Evolutionary conservation across 257 asterid genomes (phyloP).

Genomic region (Leonotis leonurus): DNA sequence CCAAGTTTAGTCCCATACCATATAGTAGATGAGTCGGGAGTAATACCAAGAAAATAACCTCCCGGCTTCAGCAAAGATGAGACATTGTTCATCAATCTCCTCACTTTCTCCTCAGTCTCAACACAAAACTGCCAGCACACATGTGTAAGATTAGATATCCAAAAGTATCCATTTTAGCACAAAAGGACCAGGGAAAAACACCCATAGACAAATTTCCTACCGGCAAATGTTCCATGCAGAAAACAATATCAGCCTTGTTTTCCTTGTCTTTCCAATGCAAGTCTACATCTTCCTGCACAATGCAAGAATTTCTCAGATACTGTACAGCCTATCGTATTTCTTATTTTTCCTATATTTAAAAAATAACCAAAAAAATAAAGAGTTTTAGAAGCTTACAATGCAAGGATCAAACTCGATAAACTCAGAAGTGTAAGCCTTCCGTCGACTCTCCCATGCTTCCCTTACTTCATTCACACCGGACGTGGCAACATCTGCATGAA

Average conservation of each 20-base stretch:
- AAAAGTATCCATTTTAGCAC: constrained; percentile 10
- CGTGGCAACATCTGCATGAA: constrained; percentile 53
- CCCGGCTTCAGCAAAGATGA: constrained; percentile 92
- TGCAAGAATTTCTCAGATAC: constrained; percentile 13
- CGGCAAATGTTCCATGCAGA: constrained; percentile 93
- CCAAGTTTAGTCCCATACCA: constrained; percentile 48
- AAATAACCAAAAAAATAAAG: not conserved
- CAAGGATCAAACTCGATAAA: constrained; percentile 86
- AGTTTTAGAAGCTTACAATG: constrained; percentile 45
- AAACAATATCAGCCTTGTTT: constrained; percentile 71
- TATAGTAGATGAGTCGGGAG: constrained; percentile 97
- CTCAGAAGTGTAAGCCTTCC: constrained; percentile 83
- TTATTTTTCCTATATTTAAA: not conserved
- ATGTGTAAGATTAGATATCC: constrained; percentile 1
- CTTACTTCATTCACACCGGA: constrained; percentile 72
- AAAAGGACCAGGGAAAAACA: not conserved
- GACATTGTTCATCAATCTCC: constrained; percentile 67
- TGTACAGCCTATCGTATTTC: not conserved
- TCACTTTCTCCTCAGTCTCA: constrained; percentile 82
- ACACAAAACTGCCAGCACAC: constrained; percentile 57
- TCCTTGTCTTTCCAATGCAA: constrained; percentile 62
- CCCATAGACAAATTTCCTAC: constrained; percentile 25
- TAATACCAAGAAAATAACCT: constrained; percentile 91
- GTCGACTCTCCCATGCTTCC: constrained; percentile 92
- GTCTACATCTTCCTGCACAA: constrained; percentile 67